phyloP scores from a whole-genome alignment of 768 basidiomycete genomes.

The Mycena pura region DNA sequence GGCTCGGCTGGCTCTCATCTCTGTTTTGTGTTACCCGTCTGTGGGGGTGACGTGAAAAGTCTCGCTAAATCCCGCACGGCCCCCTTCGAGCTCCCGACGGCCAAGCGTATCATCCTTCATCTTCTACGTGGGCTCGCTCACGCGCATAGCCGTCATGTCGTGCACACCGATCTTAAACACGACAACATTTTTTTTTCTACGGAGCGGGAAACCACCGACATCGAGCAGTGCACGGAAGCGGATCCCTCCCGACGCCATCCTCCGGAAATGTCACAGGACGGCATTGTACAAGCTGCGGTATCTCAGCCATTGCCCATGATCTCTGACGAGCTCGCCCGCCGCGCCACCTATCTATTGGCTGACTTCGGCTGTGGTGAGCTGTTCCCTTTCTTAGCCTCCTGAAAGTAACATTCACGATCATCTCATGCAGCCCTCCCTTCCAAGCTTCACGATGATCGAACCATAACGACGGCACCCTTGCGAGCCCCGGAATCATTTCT shows the following conservation, averaged over 20 bases:
- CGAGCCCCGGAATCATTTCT: conserved; percentile 37
- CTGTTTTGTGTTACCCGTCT: conserved; percentile 33
- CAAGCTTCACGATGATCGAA: conserved; percentile 10
- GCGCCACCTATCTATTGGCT: conserved; percentile 34
- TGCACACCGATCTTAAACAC: conserved; percentile 37
- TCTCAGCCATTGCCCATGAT: conserved; percentile 34
- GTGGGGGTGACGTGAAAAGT: conserved; percentile 31
- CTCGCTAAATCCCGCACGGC: conserved; percentile 16
- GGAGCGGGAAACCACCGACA: background rate
- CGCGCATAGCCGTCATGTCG: conserved; percentile 28
- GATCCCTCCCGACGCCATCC: conserved; percentile 28
- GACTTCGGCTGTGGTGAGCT: conserved; percentile 35
- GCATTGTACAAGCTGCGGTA: conserved; percentile 29
- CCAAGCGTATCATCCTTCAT: conserved; percentile 34
- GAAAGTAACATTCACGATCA: background rate
- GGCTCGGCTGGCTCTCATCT: conserved; percentile 32
- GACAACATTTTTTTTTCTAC: conserved; percentile 35
- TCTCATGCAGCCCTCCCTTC: conserved; percentile 24
- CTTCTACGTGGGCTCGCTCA: conserved; percentile 31
- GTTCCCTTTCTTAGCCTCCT: background rate
- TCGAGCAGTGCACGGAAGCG: conserved; percentile 14
- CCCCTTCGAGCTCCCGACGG: conserved; percentile 31
- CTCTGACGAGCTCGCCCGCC: conserved; percentile 18
- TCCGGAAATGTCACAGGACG: conserved; percentile 25
- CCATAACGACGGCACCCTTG: conserved; percentile 27